Evolutionary conservation across 2,329 filamentous ascomycete genomes (phyloP).

Genomic region (Trichoderma hamatum): DNA sequence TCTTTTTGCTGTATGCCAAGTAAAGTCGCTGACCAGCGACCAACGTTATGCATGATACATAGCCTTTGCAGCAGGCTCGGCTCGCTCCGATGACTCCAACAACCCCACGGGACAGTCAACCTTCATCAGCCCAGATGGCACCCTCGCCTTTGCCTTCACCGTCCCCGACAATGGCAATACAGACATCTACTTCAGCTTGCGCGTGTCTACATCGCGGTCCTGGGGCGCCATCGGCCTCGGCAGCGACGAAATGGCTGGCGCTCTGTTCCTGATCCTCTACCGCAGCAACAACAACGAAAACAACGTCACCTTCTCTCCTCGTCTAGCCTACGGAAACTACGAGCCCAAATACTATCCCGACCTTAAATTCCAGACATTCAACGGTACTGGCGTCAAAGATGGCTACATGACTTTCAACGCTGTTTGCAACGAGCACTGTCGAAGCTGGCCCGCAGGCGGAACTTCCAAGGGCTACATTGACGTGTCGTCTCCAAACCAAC

Average conservation of each 20-base stretch:
- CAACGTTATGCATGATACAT: background rate
- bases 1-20: background rate
- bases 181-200: conserved; percentile 59
- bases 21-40: background rate
- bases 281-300: conserved; percentile 46
- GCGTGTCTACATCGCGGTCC: conserved; percentile 48
- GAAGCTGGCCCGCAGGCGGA: conserved; percentile 48
- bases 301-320: conserved; percentile 60
- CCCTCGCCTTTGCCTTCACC: conserved; percentile 54
- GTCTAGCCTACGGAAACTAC: conserved; percentile 52
- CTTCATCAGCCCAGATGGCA: conserved; percentile 49
- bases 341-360: conserved; percentile 54
- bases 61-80: conserved; percentile 32
- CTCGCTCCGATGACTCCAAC: conserved; percentile 36
- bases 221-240: conserved; percentile 62
- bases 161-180: conserved; percentile 50
- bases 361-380: conserved; percentile 49
- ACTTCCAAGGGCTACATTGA: conserved; percentile 50
- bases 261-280: conserved; percentile 61
- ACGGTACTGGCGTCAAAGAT: conserved; percentile 52
- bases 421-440: conserved; percentile 55
- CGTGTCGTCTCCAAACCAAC: conserved; percentile 49
- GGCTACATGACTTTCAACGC: conserved; percentile 54
- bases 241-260: conserved; percentile 52
- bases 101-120: conserved; percentile 43